These are phyloP conservation scores for Zarea fungicola DNA, from an alignment of 2,329 filamentous ascomycete genomes.

Conservation along the genomic window DNA sequence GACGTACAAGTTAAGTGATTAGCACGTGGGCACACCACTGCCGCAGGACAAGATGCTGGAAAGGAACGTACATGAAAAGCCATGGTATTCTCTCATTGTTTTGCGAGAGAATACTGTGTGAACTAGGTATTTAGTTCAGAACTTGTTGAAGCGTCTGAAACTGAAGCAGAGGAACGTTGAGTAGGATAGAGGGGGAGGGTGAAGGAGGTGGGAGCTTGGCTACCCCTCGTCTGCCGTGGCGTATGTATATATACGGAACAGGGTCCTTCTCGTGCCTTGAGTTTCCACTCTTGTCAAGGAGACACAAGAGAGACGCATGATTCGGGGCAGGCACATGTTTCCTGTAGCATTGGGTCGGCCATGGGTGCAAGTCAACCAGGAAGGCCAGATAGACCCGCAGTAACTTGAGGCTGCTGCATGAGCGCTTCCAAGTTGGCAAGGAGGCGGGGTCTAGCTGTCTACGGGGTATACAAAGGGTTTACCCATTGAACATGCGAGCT, in stretches of 20 bases:
- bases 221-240: slow-evolving; percentile 5
- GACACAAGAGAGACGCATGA: slow-evolving; percentile 1
- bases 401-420: background rate
- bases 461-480: too few species aligned
- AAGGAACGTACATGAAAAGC: slow-evolving; percentile 52
- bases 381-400: slow-evolving; percentile 7
- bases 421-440: background rate
- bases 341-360: too few species aligned
- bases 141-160: slow-evolving; percentile 28
- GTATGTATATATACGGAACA: slow-evolving; percentile 17
- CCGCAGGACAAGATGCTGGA: background rate
- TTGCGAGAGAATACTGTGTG: slow-evolving; percentile 27
- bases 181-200: slow-evolving; percentile 15
- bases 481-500: too few species aligned
- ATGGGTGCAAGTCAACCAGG: background rate
- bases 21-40: slow-evolving; percentile 15
- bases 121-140: slow-evolving; percentile 19
- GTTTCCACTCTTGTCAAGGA: slow-evolving; percentile 13
- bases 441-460: background rate
- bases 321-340: background rate
- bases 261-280: slow-evolving; percentile 10
- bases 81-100: slow-evolving; percentile 66
- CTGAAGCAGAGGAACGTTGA: slow-evolving; percentile 21
- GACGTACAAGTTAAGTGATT: slow-evolving; percentile 15
- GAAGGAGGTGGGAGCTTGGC: slow-evolving; percentile 16